Conservation (phyloP, 148 eudicot species). For the Talinum fruticosum region DNA sequence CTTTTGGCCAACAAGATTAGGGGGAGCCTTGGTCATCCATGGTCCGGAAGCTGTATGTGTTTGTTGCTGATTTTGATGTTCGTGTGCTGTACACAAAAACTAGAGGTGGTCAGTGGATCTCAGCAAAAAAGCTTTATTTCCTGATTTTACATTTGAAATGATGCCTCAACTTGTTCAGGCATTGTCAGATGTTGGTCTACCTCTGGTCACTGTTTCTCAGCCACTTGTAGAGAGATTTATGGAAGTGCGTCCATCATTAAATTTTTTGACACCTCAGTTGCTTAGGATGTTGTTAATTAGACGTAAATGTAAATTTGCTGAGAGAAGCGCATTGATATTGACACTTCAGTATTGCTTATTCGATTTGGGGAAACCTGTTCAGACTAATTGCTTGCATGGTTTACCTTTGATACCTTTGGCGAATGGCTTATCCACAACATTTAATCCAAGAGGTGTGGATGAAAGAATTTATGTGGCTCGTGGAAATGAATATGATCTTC, state of each 20-base stretch:
- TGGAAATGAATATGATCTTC: slow-evolving; percentile 77
- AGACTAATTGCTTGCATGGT: slow-evolving; percentile 62
- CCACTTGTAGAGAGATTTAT: slow-evolving; percentile 67
- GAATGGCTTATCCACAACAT: slow-evolving; percentile 66
- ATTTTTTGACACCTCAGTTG: slow-evolving; percentile 87
- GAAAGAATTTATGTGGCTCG: slow-evolving; percentile 72
- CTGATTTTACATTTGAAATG: slow-evolving; percentile 73
- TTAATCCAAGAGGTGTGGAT: slow-evolving; percentile 64
- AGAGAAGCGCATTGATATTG: slow-evolving; percentile 60
- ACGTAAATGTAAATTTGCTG: slow-evolving; percentile 71
- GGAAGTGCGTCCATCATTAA: slow-evolving; percentile 77
- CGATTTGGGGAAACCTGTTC: slow-evolving; percentile 58
- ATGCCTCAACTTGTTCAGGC: slow-evolving; percentile 71
- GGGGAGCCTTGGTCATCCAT: slow-evolving; percentile 92
- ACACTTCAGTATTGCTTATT: slow-evolving; percentile 87
- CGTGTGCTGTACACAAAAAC: slow-evolving; percentile 81
- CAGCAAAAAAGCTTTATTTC: slow-evolving; percentile 84
- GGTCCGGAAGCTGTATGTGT: slow-evolving; percentile 76
- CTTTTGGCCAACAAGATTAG: slow-evolving; percentile 68
- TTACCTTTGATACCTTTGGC: slow-evolving; percentile 88
- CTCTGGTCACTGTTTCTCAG: slow-evolving; percentile 60
- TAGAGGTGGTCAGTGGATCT: slow-evolving; percentile 96
- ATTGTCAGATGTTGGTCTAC: slow-evolving; percentile 77
- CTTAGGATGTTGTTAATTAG: slow-evolving; percentile 73
- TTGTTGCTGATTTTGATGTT: slow-evolving; percentile 69